These are phyloP conservation scores for Tolypocladium album DNA, from an alignment of 2,329 filamentous ascomycete species.

Conservation along the genomic window DNA sequence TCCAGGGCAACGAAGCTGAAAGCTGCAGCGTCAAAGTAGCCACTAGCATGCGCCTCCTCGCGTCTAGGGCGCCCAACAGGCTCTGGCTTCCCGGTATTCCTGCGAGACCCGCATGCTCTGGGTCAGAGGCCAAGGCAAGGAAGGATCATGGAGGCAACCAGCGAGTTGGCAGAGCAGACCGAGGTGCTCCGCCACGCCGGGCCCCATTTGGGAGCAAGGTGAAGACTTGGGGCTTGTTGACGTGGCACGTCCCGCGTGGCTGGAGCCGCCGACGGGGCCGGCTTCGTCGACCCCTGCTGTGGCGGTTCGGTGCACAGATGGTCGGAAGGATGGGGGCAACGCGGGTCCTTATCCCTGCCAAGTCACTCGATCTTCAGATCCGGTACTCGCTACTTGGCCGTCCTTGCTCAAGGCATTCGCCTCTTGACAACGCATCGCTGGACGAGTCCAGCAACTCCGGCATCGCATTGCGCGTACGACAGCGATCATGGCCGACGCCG, in stretches of 20 bases:
- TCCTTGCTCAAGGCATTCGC: not conserved
- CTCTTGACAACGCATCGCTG: not conserved
- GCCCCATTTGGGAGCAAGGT: constrained; percentile 7
- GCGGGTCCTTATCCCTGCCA: constrained; percentile 9
- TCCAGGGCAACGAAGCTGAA: constrained; percentile 6
- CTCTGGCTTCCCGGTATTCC: not conserved
- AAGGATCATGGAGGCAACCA: constrained; percentile 6
- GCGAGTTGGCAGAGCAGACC: constrained; percentile 1
- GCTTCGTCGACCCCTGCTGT: constrained; percentile 3
- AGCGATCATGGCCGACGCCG: too few relatives aligned
- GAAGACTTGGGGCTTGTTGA: constrained; percentile 29
- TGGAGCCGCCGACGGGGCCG: constrained; percentile 12
- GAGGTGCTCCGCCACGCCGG: constrained; percentile 26
- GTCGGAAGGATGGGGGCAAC: not conserved
- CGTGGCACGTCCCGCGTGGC: constrained; percentile 29
- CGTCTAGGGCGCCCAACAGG: constrained; percentile 1
- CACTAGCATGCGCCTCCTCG: not conserved
- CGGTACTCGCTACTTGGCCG: constrained; percentile 16
- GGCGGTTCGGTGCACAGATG: constrained; percentile 5
- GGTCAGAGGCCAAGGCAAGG: constrained; percentile 3
- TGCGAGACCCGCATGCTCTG: constrained; percentile 7
- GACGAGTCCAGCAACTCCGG: not conserved
- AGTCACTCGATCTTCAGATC: constrained; percentile 15
- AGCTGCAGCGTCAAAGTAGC: constrained; percentile 4
- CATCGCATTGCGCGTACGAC: not conserved